Percentiles rank a stretch among this genome's conserved stretches.
These are phyloP conservation scores for Phoenix roebelenii DNA, from an alignment of 176 grass and related monocot species.

Conservation along the genomic window DNA sequence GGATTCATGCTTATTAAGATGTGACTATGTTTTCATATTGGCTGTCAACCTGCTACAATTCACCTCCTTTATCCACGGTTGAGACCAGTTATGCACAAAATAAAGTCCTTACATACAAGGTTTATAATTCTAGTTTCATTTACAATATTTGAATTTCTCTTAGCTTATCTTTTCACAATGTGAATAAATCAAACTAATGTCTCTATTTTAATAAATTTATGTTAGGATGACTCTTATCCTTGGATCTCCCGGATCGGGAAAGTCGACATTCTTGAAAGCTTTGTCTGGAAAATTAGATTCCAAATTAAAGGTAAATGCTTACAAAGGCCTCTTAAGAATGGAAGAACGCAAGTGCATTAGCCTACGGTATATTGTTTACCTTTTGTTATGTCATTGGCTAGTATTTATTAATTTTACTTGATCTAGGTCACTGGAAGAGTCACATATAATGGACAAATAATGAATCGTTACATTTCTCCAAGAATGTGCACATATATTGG, in stretches of 20 bases:
- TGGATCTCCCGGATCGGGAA: slow-evolving; percentile 15
- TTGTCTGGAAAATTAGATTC: slow-evolving; percentile 16
- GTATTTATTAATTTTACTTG: neutral
- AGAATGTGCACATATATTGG: slow-evolving; percentile 16
- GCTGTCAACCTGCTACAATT: too few species aligned
- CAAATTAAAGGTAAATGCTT: slow-evolving; percentile 10
- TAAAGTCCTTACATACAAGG: too few species aligned
- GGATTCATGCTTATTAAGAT: too few species aligned
- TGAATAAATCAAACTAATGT: too few species aligned
- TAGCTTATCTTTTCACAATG: too few species aligned
- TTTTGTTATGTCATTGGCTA: neutral
- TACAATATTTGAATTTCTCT: too few species aligned
- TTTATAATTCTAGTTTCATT: too few species aligned
- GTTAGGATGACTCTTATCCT: slow-evolving; percentile 17
- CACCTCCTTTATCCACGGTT: too few species aligned
- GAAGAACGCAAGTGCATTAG: neutral
- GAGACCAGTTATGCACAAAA: too few species aligned
- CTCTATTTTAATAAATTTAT: neutral
- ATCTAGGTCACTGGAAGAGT: slow-evolving; percentile 12
- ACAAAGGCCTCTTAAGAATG: neutral
- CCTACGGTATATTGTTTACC: neutral
- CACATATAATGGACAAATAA: slow-evolving; percentile 17
- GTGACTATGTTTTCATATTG: too few species aligned
- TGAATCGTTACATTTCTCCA: slow-evolving; percentile 2
- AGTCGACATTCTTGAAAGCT: slow-evolving; percentile 17